Evolutionary conservation across 352 stramenopile species (phyloP).

Genomic region (Blastocystis sp.): DNA sequence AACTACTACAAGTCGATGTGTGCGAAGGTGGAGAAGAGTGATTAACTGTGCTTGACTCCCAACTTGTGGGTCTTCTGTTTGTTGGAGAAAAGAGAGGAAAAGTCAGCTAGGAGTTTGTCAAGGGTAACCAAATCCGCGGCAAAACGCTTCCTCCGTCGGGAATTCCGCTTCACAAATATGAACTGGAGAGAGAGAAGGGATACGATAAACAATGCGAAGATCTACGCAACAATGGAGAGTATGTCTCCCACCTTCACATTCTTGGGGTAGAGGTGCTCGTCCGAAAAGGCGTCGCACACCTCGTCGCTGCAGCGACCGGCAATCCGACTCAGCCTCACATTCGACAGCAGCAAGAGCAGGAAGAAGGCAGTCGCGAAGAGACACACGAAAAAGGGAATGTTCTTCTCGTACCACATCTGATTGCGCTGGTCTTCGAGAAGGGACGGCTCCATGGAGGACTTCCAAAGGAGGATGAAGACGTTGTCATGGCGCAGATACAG

Average conservation of each 20-base stretch:
- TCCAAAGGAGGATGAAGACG: constrained; percentile 18
- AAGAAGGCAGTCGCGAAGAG: constrained; percentile 8
- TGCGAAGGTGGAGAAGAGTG: neutral
- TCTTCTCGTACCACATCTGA: neutral
- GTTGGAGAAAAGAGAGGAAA: neutral
- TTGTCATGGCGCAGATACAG: constrained; percentile 22
- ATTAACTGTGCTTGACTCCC: constrained; percentile 10
- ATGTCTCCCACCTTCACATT: neutral
- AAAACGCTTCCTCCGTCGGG: neutral
- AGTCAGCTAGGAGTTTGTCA: neutral
- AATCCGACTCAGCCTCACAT: neutral
- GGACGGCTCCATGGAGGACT: neutral
- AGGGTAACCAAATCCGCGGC: neutral
- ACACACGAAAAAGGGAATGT: neutral
- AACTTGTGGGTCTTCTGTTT: constrained; percentile 11
- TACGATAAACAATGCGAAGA: constrained; percentile 24
- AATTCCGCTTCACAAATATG: constrained; percentile 16
- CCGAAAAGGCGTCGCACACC: neutral
- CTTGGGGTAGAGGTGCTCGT: neutral
- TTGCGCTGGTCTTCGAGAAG: neutral
- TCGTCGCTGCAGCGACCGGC: neutral
- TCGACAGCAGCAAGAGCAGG: neutral
- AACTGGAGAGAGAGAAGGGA: neutral
- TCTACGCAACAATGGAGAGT: neutral
- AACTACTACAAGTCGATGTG: constrained; percentile 2